Conservation (phyloP, 78 protist species). For the Dictyostelium intermedium region DNA sequence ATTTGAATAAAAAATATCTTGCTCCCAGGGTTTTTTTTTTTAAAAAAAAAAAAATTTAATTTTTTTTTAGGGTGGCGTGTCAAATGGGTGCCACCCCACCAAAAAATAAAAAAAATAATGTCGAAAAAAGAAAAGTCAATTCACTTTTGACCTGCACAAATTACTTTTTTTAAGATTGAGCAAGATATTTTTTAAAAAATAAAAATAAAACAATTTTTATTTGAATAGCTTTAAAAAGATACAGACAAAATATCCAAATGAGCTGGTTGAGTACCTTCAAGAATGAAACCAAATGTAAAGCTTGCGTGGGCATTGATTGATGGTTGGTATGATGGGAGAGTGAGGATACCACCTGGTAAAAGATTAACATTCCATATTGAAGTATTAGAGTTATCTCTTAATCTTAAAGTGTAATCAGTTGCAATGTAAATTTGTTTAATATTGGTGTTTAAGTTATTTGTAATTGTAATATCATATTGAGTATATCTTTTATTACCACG, state of each 20-base stretch:
- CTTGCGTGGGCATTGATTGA: too few relatives aligned
- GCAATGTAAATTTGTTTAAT: neutral
- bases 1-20: neutral
- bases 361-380: too few relatives aligned
- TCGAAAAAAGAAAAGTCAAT: too few relatives aligned
- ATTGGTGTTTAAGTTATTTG: neutral
- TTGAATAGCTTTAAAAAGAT: neutral
- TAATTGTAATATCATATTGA: conserved; percentile 22
- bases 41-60: too few relatives aligned
- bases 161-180: too few relatives aligned
- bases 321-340: neutral
- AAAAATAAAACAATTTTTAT: too few relatives aligned
- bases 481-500: neutral
- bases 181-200: too few relatives aligned
- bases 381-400: neutral
- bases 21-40: neutral
- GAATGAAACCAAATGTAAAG: conserved; percentile 14
- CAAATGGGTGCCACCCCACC: too few relatives aligned
- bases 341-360: neutral
- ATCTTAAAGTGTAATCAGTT: neutral
- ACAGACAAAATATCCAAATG: conserved; percentile 1
- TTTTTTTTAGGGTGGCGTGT: too few relatives aligned
- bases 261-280: neutral
- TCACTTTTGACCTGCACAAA: too few relatives aligned
- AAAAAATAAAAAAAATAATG: too few relatives aligned